Conservation (phyloP, 805 yeast genomes). For the Lachancea lanzarotensis region DNA sequence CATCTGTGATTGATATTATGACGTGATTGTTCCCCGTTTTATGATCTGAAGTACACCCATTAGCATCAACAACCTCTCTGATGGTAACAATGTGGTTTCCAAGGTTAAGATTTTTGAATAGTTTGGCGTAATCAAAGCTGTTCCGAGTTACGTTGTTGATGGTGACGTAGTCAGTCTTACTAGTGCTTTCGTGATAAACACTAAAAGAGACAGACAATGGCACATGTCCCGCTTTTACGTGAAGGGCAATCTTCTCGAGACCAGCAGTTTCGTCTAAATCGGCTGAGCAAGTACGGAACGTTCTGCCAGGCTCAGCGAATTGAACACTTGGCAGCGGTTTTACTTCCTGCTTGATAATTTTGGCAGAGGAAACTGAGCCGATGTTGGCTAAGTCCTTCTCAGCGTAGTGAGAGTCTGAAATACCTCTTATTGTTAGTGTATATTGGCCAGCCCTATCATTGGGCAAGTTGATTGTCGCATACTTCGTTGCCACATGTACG, state of each 20-base stretch:
- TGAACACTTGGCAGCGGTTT: constrained; percentile 54
- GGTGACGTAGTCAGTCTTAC: constrained; percentile 42
- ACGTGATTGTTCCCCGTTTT: constrained; percentile 40
- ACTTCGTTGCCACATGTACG: constrained; percentile 47
- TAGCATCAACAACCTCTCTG: constrained; percentile 53
- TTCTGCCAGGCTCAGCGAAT: constrained; percentile 42
- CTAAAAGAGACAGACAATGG: constrained; percentile 58
- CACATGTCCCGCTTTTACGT: constrained; percentile 45
- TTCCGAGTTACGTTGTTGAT: constrained; percentile 39
- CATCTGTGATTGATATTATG: constrained; percentile 61
- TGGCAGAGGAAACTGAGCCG: constrained; percentile 27
- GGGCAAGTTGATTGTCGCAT: constrained; percentile 41
- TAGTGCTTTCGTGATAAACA: constrained; percentile 54
- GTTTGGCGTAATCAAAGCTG: constrained; percentile 34
- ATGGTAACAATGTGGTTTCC: constrained; percentile 66
- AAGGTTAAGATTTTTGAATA: constrained; percentile 49
- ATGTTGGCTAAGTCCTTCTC: constrained; percentile 32
- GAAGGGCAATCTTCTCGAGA: constrained; percentile 48
- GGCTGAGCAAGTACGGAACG: constrained; percentile 45
- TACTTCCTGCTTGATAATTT: constrained; percentile 47
- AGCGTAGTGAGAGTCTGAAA: constrained; percentile 61
- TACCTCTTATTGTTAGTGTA: constrained; percentile 50
- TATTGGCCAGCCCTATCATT: constrained; percentile 53
- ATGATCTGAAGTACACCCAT: constrained; percentile 55
- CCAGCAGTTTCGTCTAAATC: constrained; percentile 30